Evolutionary conservation across 1,139 yeast genomes (phyloP), one percentile per base, ranked within the genome.

Genomic region (Candida pseudoviswanathii): DNA sequence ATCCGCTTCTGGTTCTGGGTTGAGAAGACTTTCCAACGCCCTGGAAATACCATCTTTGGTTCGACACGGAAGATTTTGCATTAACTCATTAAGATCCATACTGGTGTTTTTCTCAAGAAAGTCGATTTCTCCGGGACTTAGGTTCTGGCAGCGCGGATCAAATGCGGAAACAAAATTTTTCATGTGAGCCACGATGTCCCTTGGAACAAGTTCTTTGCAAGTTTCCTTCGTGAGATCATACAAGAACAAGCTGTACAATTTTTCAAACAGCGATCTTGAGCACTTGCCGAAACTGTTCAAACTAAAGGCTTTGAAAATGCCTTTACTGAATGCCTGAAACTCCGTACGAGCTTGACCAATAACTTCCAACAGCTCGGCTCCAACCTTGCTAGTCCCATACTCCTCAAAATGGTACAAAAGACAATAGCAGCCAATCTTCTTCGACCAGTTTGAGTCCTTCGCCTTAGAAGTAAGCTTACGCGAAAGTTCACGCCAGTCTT

Each of bases 171-270:
- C 41, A 25, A 31, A 30, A 24, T 22, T 41, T 31, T 41, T 32
- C 37, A 41, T 30, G 33, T 32, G 16, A 16, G 16, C 16, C 16
- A 16, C 16, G 16, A 16, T 16, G 16, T 16, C 16, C 16, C 16
- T 16, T 16, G 16, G 16, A 16, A 16, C 16, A 16, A 16, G 16
- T 16, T 36, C 7, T 46, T 24, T 9, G 49, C 39, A 42, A 10
- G 42, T 45, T 25, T 32, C 34, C 9, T 16, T 29, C 4, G 53
- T 50, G 4, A 50, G 39, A 39, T 50, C 53, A 21, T 37, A 30
- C 21, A 37, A 37, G 11, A 10, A 37, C 27, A 37, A 25, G 26
- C 30, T 25, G 24, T 24, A 37, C 5, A 37, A 37, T 24, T 24
- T 21, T 37, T 37, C 41, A 37, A 37, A 37, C 16, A 25, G 30